These are phyloP conservation scores for Endocladia muricata DNA, from an alignment of 31 red algal genomes.

Conservation along the genomic window DNA sequence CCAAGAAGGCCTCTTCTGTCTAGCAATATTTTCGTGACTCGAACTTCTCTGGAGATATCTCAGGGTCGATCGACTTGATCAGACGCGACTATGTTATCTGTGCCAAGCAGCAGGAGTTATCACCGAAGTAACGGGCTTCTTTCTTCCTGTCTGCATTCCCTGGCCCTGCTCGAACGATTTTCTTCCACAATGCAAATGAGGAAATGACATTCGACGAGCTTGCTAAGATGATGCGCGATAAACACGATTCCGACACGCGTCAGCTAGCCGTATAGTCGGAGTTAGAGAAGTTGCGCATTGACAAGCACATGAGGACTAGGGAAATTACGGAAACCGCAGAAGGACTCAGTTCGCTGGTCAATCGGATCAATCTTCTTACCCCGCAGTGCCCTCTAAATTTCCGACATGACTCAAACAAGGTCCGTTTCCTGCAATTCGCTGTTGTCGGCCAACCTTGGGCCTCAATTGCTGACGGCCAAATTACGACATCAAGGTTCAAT, in stretches of 20 bases:
- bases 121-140: neutral
- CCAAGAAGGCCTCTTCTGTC: conserved; percentile 5
- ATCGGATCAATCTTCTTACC: conserved; percentile 7
- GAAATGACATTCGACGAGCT: neutral
- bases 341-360: neutral
- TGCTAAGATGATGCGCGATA: neutral
- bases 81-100: neutral
- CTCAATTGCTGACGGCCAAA: neutral
- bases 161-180: neutral
- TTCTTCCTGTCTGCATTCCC: neutral
- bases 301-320: neutral
- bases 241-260: neutral
- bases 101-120: neutral
- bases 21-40: neutral
- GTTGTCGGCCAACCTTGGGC: conserved; percentile 6
- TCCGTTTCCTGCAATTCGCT: conserved; percentile 14
- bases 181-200: neutral
- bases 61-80: neutral
- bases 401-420: conserved; percentile 4
- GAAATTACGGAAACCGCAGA: neutral
- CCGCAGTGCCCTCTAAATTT: conserved; percentile 23
- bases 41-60: neutral
- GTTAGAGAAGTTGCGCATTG: neutral
- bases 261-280: neutral
- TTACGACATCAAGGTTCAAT: neutral